These are phyloP conservation scores for Periconia sp. DNA, from an alignment of 2,329 filamentous ascomycete species.

Conservation along the genomic window DNA sequence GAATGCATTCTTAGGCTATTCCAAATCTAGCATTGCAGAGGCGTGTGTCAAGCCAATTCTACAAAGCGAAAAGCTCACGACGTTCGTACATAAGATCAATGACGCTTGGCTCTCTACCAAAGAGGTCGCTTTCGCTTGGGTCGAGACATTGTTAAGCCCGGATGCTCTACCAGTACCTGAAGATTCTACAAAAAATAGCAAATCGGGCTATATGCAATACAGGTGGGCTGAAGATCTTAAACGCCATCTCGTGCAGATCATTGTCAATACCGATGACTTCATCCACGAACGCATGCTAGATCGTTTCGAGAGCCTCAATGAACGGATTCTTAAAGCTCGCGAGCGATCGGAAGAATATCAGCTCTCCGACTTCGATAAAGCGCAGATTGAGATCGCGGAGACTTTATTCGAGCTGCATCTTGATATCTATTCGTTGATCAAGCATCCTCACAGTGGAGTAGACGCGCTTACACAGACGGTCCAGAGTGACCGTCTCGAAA, in stretches of 20 bases:
- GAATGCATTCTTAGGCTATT: constrained; percentile 63
- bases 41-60: constrained; percentile 47
- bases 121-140: constrained; percentile 61
- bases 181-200: constrained; percentile 13
- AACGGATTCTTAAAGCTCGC: constrained; percentile 28
- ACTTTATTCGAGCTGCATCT: constrained; percentile 71
- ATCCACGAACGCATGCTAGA: constrained; percentile 53
- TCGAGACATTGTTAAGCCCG: constrained; percentile 58
- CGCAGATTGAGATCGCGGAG: constrained; percentile 61
- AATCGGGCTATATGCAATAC: constrained; percentile 60
- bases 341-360: constrained; percentile 19
- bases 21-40: constrained; percentile 53
- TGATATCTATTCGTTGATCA: constrained; percentile 69
- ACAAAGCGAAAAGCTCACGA: constrained; percentile 43
- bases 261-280: constrained; percentile 61
- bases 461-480: constrained; percentile 56
- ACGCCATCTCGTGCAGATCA: constrained; percentile 58
- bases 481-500: constrained; percentile 64
- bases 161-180: constrained; percentile 29
- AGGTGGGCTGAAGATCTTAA: constrained; percentile 64
- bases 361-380: constrained; percentile 39
- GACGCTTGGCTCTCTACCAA: constrained; percentile 53
- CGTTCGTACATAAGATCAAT: constrained; percentile 56
- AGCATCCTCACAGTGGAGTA: constrained; percentile 64
- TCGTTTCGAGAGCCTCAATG: constrained; percentile 35